Evolutionary conservation across 106 monocot genomes (phyloP).

Genomic region (Dioscorea dumetorum): DNA sequence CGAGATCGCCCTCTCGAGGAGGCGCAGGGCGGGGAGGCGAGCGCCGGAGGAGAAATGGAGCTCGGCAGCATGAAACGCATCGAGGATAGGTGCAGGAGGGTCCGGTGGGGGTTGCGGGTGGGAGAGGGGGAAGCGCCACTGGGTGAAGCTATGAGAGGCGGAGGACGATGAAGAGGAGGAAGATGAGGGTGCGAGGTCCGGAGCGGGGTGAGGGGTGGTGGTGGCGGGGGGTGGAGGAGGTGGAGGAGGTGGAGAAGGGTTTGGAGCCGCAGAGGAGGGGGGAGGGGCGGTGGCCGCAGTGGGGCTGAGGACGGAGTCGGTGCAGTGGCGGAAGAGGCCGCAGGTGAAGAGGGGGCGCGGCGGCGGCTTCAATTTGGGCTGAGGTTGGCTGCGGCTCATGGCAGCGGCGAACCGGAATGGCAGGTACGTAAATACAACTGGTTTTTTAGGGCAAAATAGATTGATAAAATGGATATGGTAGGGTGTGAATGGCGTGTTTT

Average conservation of each 20-base stretch:
- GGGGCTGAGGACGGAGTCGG: slow-evolving; percentile 61
- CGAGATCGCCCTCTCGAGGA: slow-evolving; percentile 44
- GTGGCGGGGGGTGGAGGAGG: slow-evolving; percentile 5
- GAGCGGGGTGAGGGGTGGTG: slow-evolving; percentile 2
- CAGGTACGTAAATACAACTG: too few species aligned
- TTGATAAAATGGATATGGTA: too few species aligned
- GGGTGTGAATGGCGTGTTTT: too few species aligned
- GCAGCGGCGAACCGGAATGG: neutral
- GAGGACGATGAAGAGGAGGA: slow-evolving; percentile 93
- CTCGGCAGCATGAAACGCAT: slow-evolving; percentile 49
- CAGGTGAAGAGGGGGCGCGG: slow-evolving; percentile 85
- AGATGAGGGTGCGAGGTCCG: slow-evolving; percentile 19
- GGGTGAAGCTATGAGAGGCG: slow-evolving; percentile 92
- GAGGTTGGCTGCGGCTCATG: slow-evolving; percentile 29
- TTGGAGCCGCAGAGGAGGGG: neutral
- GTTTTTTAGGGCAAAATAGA: too few species aligned
- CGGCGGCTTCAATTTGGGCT: slow-evolving; percentile 61
- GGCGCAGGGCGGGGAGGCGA: slow-evolving; percentile 36
- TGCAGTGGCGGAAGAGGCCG: slow-evolving; percentile 91
- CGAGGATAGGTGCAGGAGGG: slow-evolving; percentile 16
- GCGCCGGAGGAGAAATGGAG: slow-evolving; percentile 44
- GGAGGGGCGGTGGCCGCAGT: slow-evolving; percentile 26
- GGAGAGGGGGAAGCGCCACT: slow-evolving; percentile 85
- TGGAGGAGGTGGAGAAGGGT: neutral
- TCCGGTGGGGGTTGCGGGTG: slow-evolving; percentile 27